Evolutionary conservation across 106 monocot species (phyloP).

Genomic region (Dioscorea alata): DNA sequence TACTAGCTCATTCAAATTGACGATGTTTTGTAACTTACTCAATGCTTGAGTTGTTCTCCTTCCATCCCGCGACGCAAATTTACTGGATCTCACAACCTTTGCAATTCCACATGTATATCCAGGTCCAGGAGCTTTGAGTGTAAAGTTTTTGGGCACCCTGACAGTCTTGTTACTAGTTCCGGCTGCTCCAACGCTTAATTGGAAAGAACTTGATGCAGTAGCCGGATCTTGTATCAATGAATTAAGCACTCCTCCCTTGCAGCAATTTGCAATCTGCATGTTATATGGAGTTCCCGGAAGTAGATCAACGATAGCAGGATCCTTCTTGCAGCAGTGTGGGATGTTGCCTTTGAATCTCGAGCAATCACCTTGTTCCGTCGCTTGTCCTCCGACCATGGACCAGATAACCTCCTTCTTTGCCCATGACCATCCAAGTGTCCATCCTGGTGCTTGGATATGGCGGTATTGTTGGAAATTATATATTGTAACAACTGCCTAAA

Average conservation of each 20-base stretch:
- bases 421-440: slow-evolving; percentile 78
- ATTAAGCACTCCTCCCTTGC: slow-evolving; percentile 71
- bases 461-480: slow-evolving; percentile 78
- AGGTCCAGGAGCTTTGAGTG: slow-evolving; percentile 60
- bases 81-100: slow-evolving; percentile 49
- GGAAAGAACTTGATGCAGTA: slow-evolving; percentile 60
- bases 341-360: slow-evolving; percentile 56
- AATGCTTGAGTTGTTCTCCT: slow-evolving; percentile 80
- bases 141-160: slow-evolving; percentile 59
- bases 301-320: slow-evolving; percentile 57
- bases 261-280: slow-evolving; percentile 77
- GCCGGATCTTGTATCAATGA: slow-evolving; percentile 62
- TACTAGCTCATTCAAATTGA: too few relatives aligned
- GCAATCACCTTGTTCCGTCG: slow-evolving; percentile 75
- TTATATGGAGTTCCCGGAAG: slow-evolving; percentile 78
- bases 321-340: slow-evolving; percentile 68
- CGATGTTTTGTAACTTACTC: slow-evolving; percentile 36
- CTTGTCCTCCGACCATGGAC: slow-evolving; percentile 62
- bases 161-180: slow-evolving; percentile 79
- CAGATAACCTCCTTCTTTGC: slow-evolving; percentile 74
- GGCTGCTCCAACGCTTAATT: slow-evolving; percentile 54
- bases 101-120: slow-evolving; percentile 72
- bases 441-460: slow-evolving; percentile 76
- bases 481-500: slow-evolving; percentile 65
- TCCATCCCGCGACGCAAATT: slow-evolving; percentile 51